phyloP scores from a whole-genome alignment of 225 moss, liverwort and hornwort genomes.

The Ulota crispa region DNA sequence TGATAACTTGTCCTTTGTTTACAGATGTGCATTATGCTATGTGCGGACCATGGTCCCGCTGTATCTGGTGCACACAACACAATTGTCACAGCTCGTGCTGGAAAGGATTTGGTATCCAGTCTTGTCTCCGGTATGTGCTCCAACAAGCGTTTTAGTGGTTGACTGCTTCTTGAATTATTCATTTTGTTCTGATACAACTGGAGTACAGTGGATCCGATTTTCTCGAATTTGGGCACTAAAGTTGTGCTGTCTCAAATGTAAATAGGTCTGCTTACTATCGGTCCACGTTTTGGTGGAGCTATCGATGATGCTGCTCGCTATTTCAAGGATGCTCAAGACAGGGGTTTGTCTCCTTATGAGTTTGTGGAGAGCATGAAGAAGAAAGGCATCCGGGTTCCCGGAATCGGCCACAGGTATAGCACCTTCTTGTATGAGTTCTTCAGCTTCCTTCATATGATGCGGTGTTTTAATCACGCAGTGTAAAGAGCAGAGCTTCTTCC shows the following conservation, averaged over 20 bases:
- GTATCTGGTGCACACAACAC: conserved; percentile 88
- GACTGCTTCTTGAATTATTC: conserved; percentile 7
- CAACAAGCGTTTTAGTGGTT: background rate
- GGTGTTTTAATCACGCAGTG: too few relatives aligned
- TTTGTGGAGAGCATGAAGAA: conserved; percentile 97
- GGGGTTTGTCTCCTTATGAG: conserved; percentile 65
- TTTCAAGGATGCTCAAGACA: conserved; percentile 84
- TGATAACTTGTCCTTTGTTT: background rate
- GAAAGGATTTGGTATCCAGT: conserved; percentile 88
- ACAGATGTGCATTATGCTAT: conserved; percentile 88
- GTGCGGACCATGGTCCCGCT: conserved; percentile 85
- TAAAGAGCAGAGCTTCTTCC: too few relatives aligned
- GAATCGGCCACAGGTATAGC: conserved; percentile 72
- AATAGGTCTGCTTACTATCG: conserved; percentile 79
- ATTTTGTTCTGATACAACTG: background rate
- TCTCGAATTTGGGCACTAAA: background rate
- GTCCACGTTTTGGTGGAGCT: conserved; percentile 90
- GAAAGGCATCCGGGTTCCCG: conserved; percentile 85
- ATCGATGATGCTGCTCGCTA: conserved; percentile 92
- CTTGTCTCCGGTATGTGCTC: conserved; percentile 62
- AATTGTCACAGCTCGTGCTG: conserved; percentile 82
- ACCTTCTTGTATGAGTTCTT: background rate
- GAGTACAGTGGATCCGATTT: background rate
- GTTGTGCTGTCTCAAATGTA: background rate
- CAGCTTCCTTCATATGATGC: too few relatives aligned